Evolutionary conservation across 2,329 filamentous ascomycete species (phyloP).

Genomic region (Metarhizium guizhouense): DNA sequence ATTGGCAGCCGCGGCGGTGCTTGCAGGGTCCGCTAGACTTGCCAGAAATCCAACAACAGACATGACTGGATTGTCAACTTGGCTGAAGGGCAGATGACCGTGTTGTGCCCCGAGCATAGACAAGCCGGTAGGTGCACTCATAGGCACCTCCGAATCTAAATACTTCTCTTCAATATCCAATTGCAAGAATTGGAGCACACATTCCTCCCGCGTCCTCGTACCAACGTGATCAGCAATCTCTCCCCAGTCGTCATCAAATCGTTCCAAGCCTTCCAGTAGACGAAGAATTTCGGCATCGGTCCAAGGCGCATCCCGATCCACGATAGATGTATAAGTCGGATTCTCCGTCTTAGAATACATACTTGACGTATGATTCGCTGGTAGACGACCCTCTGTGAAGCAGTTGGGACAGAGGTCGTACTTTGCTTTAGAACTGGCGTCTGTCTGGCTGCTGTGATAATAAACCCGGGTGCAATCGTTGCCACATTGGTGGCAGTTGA

Average conservation of each 20-base stretch:
- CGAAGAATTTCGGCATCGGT: slow-evolving; percentile 82
- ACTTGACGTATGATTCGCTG: slow-evolving; percentile 64
- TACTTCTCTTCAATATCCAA: slow-evolving; percentile 98
- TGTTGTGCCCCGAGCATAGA: slow-evolving; percentile 62
- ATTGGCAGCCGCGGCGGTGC: slow-evolving; percentile 82
- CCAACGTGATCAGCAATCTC: slow-evolving; percentile 87
- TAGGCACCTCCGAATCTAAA: slow-evolving; percentile 60
- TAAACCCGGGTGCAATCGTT: slow-evolving; percentile 71
- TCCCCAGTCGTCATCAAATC: slow-evolving; percentile 93
- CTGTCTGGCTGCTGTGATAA: slow-evolving; percentile 48
- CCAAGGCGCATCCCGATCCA: slow-evolving; percentile 83
- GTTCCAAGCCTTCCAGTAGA: slow-evolving; percentile 82
- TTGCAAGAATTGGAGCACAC: slow-evolving; percentile 91
- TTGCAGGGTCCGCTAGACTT: slow-evolving; percentile 79
- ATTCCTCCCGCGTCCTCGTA: slow-evolving; percentile 87
- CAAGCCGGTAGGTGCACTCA: slow-evolving; percentile 47
- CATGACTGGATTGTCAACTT: slow-evolving; percentile 92
- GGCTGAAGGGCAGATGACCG: slow-evolving; percentile 80
- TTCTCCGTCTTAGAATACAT: slow-evolving; percentile 90
- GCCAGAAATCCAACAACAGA: slow-evolving; percentile 93
- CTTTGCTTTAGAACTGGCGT: slow-evolving; percentile 57
- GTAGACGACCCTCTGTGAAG: slow-evolving; percentile 76
- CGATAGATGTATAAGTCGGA: slow-evolving; percentile 66
- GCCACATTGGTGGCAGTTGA: slow-evolving; percentile 86
- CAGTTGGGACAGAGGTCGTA: slow-evolving; percentile 90